Percentiles rank a stretch among this genome's conserved stretches.
phyloP scores from a whole-genome alignment of 176 grass and related monocot species.

The Leersia perrieri region DNA sequence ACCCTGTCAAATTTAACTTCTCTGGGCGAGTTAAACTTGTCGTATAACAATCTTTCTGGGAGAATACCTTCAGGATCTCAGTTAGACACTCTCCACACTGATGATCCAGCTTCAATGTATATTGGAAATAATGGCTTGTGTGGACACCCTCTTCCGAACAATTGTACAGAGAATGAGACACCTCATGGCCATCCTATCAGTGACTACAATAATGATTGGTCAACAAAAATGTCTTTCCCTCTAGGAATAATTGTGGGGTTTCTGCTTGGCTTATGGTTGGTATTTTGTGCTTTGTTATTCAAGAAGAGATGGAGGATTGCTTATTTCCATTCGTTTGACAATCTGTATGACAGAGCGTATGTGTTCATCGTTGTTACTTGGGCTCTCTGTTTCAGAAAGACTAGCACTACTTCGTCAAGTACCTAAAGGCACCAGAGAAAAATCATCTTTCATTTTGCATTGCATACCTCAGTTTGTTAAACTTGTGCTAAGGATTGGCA shows the following conservation, averaged over 20 bases:
- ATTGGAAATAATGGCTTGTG: constrained; percentile 25
- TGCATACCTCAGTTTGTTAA: too few species aligned
- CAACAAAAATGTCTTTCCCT: neutral
- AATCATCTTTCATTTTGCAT: too few species aligned
- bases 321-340: neutral
- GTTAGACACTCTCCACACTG: constrained; percentile 10
- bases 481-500: too few species aligned
- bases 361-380: neutral
- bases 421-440: too few species aligned
- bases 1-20: constrained; percentile 19
- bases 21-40: constrained; percentile 28
- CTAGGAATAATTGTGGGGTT: neutral
- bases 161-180: neutral
- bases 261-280: neutral
- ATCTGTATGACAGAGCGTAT: neutral
- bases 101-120: constrained; percentile 29
- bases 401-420: too few species aligned
- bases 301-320: neutral
- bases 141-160: constrained; percentile 2
- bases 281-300: neutral
- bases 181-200: too few species aligned
- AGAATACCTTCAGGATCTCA: constrained; percentile 31
- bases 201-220: neutral
- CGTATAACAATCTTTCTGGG: neutral
- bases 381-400: too few species aligned